These are phyloP conservation scores for Aspergillus costaricaensis DNA, from an alignment of 2,329 filamentous ascomycete genomes.

Conservation along the genomic window DNA sequence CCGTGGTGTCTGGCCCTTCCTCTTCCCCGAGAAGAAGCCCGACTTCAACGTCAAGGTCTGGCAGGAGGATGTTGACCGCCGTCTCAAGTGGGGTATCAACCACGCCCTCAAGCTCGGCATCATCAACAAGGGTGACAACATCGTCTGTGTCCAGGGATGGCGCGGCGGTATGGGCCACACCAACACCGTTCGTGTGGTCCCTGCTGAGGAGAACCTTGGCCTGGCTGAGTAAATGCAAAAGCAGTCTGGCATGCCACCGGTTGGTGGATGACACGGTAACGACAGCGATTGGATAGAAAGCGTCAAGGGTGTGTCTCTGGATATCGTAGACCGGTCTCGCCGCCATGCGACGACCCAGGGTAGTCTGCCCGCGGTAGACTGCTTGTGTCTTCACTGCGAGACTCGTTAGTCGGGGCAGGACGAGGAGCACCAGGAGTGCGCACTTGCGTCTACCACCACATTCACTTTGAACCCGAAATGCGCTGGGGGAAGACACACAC, in stretches of 20 bases:
- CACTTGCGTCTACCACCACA: constrained; percentile 2
- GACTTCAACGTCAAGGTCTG: constrained; percentile 91
- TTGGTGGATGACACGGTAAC: constrained; percentile 19
- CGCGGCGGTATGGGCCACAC: constrained; percentile 68
- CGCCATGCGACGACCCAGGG: constrained; percentile 13
- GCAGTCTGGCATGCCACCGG: constrained; percentile 4
- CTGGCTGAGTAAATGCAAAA: constrained; percentile 40
- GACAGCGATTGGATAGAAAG: constrained; percentile 21
- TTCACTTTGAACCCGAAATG: not conserved
- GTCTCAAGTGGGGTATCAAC: constrained; percentile 94
- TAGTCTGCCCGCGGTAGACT: constrained; percentile 14
- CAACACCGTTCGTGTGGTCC: constrained; percentile 60
- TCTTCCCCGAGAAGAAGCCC: constrained; percentile 89
- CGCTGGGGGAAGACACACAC: constrained; percentile 13
- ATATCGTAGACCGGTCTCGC: constrained; percentile 21
- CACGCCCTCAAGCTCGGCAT: constrained; percentile 82
- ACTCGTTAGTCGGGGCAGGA: constrained; percentile 12
- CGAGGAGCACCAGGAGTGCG: constrained; percentile 8
- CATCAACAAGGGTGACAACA: constrained; percentile 73
- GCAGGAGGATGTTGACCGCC: constrained; percentile 98
- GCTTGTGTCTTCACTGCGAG: constrained; percentile 6
- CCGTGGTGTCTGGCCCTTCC: constrained; percentile 97
- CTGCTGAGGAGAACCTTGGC: constrained; percentile 49
- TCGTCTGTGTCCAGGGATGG: constrained; percentile 70
- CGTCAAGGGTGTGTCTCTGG: constrained; percentile 15